Base-by-base conservation (phyloP, 2,329 filamentous ascomycete genomes). In the Alternaria incomplexa region DNA sequence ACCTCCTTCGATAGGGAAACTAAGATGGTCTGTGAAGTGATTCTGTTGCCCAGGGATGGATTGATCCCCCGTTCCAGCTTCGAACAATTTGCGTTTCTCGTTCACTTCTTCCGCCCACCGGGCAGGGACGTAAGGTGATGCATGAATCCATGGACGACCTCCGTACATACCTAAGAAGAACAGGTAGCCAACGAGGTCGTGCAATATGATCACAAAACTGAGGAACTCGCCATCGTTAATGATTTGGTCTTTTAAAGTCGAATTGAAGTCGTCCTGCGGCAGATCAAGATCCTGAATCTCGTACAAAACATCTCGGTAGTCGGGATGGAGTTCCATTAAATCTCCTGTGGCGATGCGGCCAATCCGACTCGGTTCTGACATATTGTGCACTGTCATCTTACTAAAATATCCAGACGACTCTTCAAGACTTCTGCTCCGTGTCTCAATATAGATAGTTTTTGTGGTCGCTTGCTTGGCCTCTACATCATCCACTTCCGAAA, bases 401-500 rank as follows among this genome's bases (percentile, higher is more conserved):
- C 15, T n/a, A 2, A 15, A 36, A 3, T 10, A 4, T n/a, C 13
- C 15, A 15, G 32, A 36, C 6, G 1, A 15, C 7, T n/a, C 32
- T 36, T 2, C 7, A 8, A 36, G 32, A 0, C 32, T 5, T 36
- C 32, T 6, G 7, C 32, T n/a, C 0, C 32, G 7, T 10, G 32
- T n/a, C 7, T n/a, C 15, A 1, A 40, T n/a, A 2, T 40, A 40
- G 1, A 47, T 26, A 25, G 22, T 25, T 4, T 3, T 25, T 0
- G 15, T 5, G 3, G 12, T 47, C 9, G 44, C 22, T 47, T 26
- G 1, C 3, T 47, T 23, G 0, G 23, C n/a, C 3, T 47, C 44
- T 0, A 9, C 2, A 4, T 0, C 6, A 25, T 12, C 15, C 6
- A 47, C 6, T 6, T 5, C 7, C 1, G 7, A 11, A 3, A 22